Percentiles rank a stretch among this genome's conserved stretches.
These are phyloP conservation scores for Moniliophthora roreri DNA, from an alignment of 1,284 basidiomycete genomes.

Conservation along the genomic window DNA sequence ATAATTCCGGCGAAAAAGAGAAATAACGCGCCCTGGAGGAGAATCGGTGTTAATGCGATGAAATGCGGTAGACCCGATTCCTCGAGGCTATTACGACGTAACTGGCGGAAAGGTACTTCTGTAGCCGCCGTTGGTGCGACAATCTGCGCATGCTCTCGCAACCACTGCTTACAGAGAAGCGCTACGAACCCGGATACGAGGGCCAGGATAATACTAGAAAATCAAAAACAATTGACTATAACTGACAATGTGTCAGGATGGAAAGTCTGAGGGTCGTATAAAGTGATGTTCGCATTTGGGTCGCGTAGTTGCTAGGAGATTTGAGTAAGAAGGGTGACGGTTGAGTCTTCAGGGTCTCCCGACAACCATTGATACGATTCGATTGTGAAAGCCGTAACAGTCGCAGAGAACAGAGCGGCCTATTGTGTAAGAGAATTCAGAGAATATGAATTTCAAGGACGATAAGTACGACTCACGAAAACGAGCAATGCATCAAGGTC, in stretches of 20 bases:
- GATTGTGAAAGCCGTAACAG: no score
- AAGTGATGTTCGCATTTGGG: no score
- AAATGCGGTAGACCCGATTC: background rate
- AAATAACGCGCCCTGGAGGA: conserved; percentile 1
- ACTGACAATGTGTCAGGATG: background rate
- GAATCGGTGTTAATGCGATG: background rate
- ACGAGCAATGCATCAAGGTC: background rate
- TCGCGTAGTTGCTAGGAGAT: no score
- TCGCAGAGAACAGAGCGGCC: no score
- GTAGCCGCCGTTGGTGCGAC: background rate
- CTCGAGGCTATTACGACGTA: background rate
- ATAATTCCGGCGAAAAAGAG: conserved; percentile 7
- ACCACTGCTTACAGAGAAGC: conserved; percentile 12
- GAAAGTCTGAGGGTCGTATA: background rate
- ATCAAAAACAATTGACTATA: conserved; percentile 2
- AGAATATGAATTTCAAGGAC: no score
- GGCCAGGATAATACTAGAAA: conserved; percentile 6
- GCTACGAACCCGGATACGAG: conserved; percentile 3
- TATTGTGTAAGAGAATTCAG: no score
- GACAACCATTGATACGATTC: no score
- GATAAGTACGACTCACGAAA: background rate
- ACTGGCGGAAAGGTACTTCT: background rate
- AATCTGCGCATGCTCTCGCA: conserved; percentile 7
- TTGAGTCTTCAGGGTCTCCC: no score
- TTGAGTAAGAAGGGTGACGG: no score